Evolutionary conservation across 2,329 filamentous ascomycete genomes (phyloP), one percentile per base, ranked within the genome.

Genomic region (Clonostachys rhizophaga): DNA sequence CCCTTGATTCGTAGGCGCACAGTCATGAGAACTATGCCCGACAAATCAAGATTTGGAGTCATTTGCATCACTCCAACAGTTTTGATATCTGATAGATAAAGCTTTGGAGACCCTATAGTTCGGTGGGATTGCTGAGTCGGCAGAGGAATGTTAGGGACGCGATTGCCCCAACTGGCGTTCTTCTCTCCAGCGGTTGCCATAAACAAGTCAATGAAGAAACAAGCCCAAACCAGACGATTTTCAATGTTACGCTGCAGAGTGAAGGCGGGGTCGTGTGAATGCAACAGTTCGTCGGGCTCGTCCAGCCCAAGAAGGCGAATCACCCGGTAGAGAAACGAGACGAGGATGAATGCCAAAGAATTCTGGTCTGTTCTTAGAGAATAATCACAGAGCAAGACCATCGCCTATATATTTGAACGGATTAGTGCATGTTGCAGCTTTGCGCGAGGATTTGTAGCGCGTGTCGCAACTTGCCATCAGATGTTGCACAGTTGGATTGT

Each of bases 171-270:
- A 44, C 51, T 55, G 39, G 52, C 45, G 24, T 58, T 55, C 42
- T 54, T 53, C 17, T 52, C 50, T 5, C 54, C 50, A 10, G 54
- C 55, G 20, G 50, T 54, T 9, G 52, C 52, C 5, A 52, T 46
- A 17, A 56, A 49, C 8, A 49, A 42, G 34, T 58, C 56, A 11
- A 57, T 44, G 34, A 54, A 49, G n/a, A 53, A 58, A 43, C 52
- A 56, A 6, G 55, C 52, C 56, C 56, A 58, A 3, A 57, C 51
- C n/a, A 58, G 48, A 6, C 56, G 48, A 13, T 51, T 52, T 18
- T 57, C 51, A 10, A 47, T 49, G 17, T 57, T 55, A 24, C 52
- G 41, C 18, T 52, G 46, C 20, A 48, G 50, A 17, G 52, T 47
- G 13, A 50, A 5, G 43, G 39, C 6, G 44, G 43, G 17, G 36